Conservation (phyloP, 768 basidiomycete genomes). For the Macrolepiota albuminosa region DNA sequence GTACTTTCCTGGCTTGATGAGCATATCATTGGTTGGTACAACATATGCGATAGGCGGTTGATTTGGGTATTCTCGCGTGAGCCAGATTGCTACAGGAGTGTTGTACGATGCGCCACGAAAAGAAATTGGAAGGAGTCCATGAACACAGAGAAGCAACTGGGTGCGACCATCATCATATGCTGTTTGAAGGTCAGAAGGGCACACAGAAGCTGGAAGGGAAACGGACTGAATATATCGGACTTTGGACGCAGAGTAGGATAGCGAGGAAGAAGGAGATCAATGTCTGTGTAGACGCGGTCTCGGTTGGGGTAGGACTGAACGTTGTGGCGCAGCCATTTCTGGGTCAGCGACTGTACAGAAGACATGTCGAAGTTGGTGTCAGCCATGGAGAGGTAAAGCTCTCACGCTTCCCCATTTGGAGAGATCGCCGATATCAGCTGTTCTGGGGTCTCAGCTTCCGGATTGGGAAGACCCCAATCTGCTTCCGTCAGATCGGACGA, state of each 20-base stretch:
- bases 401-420: constrained; percentile 13
- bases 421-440: constrained; percentile 6
- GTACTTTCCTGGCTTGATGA: constrained; percentile 69
- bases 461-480: constrained; percentile 14
- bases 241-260: constrained; percentile 65
- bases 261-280: constrained; percentile 52
- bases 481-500: constrained; percentile 17
- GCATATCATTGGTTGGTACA: constrained; percentile 87
- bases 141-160: constrained; percentile 84
- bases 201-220: constrained; percentile 1
- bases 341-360: constrained; percentile 33
- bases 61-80: constrained; percentile 79
- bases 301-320: constrained; percentile 48
- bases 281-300: constrained; percentile 59
- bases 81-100: constrained; percentile 89
- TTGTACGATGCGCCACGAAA: constrained; percentile 80
- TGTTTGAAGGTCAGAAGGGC: constrained; percentile 24
- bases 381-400: constrained; percentile 1
- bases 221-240: constrained; percentile 74
- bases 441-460: constrained; percentile 21
- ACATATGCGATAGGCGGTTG: constrained; percentile 86
- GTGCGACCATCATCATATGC: constrained; percentile 94
- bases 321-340: constrained; percentile 67
- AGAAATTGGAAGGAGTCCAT: constrained; percentile 86
- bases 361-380: constrained; percentile 12